Evolutionary conservation across 768 basidiomycete species (phyloP), one percentile per base, ranked within the genome.

Genomic region (Hygrocybe punicea): DNA sequence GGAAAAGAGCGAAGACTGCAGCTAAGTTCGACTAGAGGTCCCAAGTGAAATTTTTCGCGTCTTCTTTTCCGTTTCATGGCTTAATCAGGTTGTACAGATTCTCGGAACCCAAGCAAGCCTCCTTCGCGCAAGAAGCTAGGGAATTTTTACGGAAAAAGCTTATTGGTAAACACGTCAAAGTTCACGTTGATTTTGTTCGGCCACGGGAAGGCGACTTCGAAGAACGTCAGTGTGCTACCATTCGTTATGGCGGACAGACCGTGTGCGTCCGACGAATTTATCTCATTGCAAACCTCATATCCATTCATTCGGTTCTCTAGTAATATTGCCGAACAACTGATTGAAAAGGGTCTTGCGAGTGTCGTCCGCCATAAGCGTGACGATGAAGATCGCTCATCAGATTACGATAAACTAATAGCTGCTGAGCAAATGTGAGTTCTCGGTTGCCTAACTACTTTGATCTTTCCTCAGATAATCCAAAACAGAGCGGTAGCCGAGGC

Each of bases 351-450:
- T 47, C 75, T 96, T 29, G 92, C 93, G 3, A 89, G 85, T 55
- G 88, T 90, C 9, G 85, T 98, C 24, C 86, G 96, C 46, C 96
- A 99, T 73, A 89, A 86, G 66, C 85, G 92, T 19, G 95, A 96
- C 63, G 96, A 98, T 66, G 96, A 98, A 71, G 91, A 95, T 64
- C 84, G 95, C 47, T 95, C 95, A n/a, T 81, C 88, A 6, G 96
- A 98, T 67, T 93, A 93, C 62, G 97, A 99, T 75, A 94, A 93
- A 74, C 77, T 98, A 44, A 93, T 98, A 81, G 85, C 87, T 25
- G 97, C 94, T 7, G 96, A 99, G 70, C 93, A 95, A 75, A 75
- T 75, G 93, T 95, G 64, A 72, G 90, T 33, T 17, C 35, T 17
- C 34, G 1, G 7, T 16, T 17, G 16, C 10, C 48, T 51, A 23